Percentiles rank a stretch among this genome's conserved stretches.
Evolutionary conservation across 495 filamentous ascomycete genomes (phyloP).

Genomic region (Neohortaea acidophila): DNA sequence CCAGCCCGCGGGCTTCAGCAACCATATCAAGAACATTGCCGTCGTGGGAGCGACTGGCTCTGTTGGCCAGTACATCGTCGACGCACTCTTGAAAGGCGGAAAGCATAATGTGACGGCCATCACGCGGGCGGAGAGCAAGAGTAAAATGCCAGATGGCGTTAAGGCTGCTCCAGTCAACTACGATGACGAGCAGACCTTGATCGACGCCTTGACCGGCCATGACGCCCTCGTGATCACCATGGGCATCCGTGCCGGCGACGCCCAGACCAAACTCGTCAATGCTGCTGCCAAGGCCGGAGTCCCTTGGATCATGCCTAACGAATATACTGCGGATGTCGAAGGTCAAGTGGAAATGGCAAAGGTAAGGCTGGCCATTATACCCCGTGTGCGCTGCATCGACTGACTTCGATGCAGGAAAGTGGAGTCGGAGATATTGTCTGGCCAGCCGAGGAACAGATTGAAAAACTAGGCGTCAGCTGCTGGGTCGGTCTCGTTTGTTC

Average conservation of each 20-base stretch:
- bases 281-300: conserved; percentile 49
- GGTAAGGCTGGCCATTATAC: too few species aligned
- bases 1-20: conserved; percentile 3
- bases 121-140: conserved; percentile 32
- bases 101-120: conserved; percentile 40
- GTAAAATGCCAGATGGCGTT: conserved; percentile 28
- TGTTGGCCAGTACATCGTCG: conserved; percentile 38
- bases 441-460: neutral
- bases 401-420: too few species aligned
- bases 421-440: too few species aligned
- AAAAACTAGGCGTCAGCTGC: neutral
- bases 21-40: conserved; percentile 18
- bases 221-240: conserved; percentile 48
- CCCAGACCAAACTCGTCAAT: conserved; percentile 29
- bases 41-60: conserved; percentile 31
- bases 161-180: conserved; percentile 33
- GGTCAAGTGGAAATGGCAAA: neutral
- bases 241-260: conserved; percentile 29
- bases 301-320: conserved; percentile 48
- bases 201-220: conserved; percentile 33
- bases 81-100: conserved; percentile 34
- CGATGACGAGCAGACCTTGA: conserved; percentile 27
- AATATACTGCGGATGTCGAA: conserved; percentile 8
- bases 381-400: too few species aligned
- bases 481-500: conserved; percentile 17